A percentile compares a stretch with the other conserved stretches of the same genome.
These are phyloP conservation scores for Trebouxiophyceae sp. DNA, from an alignment of 163 green algal species.

Conservation along the genomic window DNA sequence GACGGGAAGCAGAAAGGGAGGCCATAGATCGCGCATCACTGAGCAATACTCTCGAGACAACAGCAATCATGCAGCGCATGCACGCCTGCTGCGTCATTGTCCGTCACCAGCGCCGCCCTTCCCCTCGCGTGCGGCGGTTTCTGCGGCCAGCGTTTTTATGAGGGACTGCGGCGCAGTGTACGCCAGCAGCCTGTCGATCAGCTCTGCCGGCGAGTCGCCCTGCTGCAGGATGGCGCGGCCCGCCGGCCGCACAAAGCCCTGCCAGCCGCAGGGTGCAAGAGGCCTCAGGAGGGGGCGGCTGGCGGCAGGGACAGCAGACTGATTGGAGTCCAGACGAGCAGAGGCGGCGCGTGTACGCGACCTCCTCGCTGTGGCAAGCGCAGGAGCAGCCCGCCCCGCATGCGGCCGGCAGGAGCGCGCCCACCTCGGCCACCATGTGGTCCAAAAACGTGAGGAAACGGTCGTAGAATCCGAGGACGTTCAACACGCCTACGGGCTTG, in stretches of 20 bases:
- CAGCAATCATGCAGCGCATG: no score
- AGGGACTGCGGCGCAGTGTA: constrained; percentile 9
- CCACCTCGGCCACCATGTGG: constrained; percentile 15
- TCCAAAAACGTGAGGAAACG: constrained; percentile 74
- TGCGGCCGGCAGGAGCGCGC: no score
- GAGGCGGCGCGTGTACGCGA: not conserved
- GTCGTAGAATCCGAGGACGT: constrained; percentile 78
- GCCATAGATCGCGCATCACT: no score
- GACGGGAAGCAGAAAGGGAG: no score
- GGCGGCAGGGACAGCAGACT: no score
- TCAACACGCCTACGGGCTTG: constrained; percentile 81
- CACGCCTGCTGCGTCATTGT: no score
- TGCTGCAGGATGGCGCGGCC: constrained; percentile 29
- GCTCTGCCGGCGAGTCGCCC: constrained; percentile 11
- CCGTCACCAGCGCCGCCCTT: no score
- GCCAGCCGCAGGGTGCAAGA: no score
- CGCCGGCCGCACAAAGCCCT: constrained; percentile 46
- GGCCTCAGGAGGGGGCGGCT: not conserved
- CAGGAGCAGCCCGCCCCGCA: no score
- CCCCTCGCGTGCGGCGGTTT: no score
- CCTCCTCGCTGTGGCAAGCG: not conserved
- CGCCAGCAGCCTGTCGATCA: constrained; percentile 31
- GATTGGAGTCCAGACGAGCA: not conserved
- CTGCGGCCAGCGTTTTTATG: not conserved
- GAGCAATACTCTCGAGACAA: no score